phyloP scores from a whole-genome alignment of 2,329 filamentous ascomycete species.

The Aureobasidium subglaciale region DNA sequence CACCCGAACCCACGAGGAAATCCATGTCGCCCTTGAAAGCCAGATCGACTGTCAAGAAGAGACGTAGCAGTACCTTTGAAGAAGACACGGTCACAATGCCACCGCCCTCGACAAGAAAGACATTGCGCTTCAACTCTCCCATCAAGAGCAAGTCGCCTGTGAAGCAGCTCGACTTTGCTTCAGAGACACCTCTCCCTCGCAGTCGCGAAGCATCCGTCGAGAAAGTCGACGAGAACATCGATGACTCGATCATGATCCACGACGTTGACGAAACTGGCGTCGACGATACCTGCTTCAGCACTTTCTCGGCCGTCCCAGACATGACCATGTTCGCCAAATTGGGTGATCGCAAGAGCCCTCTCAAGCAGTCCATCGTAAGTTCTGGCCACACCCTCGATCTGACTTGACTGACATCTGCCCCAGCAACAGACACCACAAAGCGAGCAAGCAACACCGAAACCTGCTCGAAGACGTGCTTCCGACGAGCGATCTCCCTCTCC shows the following conservation, averaged over 20 bases:
- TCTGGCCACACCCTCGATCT: not conserved
- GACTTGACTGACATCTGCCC: not conserved
- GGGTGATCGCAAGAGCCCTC: slow-evolving; percentile 40
- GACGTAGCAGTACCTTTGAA: slow-evolving; percentile 15
- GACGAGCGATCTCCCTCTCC: slow-evolving; percentile 40
- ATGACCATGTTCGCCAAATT: slow-evolving; percentile 76
- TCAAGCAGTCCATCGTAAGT: slow-evolving; percentile 7
- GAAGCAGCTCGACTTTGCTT: slow-evolving; percentile 13
- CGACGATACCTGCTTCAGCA: slow-evolving; percentile 73
- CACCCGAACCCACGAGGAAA: slow-evolving; percentile 15
- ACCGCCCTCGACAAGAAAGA: slow-evolving; percentile 18
- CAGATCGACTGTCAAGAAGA: slow-evolving; percentile 22
- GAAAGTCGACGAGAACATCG: not conserved
- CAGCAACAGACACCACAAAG: slow-evolving; percentile 18
- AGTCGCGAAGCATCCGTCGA: slow-evolving; percentile 8
- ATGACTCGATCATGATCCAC: slow-evolving; percentile 4
- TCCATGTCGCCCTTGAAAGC: slow-evolving; percentile 22
- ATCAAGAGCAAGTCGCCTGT: slow-evolving; percentile 7
- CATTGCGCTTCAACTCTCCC: slow-evolving; percentile 22
- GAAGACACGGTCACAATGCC: slow-evolving; percentile 1
- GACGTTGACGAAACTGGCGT: slow-evolving; percentile 31
- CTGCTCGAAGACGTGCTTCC: slow-evolving; percentile 38
- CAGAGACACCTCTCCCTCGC: slow-evolving; percentile 20
- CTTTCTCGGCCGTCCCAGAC: slow-evolving; percentile 82
- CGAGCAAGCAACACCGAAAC: slow-evolving; percentile 45